phyloP scores from a whole-genome alignment of 257 asterid species.

The Lithospermum erythrorhizon region DNA sequence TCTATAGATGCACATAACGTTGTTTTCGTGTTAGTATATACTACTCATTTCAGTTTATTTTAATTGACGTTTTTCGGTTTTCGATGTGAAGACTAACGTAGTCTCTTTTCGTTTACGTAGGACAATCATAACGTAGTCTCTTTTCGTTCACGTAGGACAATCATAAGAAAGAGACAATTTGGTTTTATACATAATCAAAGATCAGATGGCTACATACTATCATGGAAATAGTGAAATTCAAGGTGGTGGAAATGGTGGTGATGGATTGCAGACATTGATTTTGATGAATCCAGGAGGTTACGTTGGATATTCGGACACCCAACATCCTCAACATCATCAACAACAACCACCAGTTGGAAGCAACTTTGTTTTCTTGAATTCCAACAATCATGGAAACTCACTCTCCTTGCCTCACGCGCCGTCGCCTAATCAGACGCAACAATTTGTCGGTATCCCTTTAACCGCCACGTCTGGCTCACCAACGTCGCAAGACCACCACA shows the following conservation, averaged over 20 bases:
- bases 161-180: not conserved
- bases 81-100: constrained; percentile 9
- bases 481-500: constrained; percentile 12
- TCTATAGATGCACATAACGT: not conserved
- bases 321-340: constrained; percentile 12
- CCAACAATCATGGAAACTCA: constrained; percentile 16
- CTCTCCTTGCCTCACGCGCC: constrained; percentile 27
- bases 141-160: constrained; percentile 10
- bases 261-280: constrained; percentile 59
- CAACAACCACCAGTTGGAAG: constrained; percentile 7
- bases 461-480: constrained; percentile 13
- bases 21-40: no score
- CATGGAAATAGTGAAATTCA: constrained; percentile 58
- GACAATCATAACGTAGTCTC: constrained; percentile 11
- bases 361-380: constrained; percentile 29
- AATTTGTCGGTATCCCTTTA: constrained; percentile 33
- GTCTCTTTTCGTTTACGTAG: constrained; percentile 1
- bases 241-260: constrained; percentile 34
- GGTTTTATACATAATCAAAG: not conserved
- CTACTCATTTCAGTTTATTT: no score
- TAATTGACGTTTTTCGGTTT: not conserved
- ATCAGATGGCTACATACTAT: constrained; percentile 38
- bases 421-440: constrained; percentile 21
- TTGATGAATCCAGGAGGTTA: constrained; percentile 61
- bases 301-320: constrained; percentile 28